A percentile compares a stretch with the other conserved stretches of the same genome.
Evolutionary conservation across 2,329 filamentous ascomycete species (phyloP).

Genomic region (Ophiostoma sp.): DNA sequence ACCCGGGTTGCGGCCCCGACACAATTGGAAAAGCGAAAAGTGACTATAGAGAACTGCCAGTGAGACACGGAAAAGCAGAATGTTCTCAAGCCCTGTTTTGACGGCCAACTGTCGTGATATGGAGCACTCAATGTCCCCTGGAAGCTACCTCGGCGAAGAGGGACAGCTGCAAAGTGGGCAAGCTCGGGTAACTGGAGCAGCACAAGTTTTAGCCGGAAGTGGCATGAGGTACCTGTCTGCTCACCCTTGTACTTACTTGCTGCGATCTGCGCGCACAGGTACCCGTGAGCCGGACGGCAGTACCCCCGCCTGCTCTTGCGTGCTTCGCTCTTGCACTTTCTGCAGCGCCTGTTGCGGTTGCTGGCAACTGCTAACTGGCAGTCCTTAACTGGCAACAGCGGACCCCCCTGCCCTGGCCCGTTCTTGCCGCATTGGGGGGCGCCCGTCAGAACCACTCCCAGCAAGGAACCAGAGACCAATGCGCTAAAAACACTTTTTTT

Average conservation of each 20-base stretch:
- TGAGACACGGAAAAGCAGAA: conserved; percentile 10
- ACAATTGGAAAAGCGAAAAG: not conserved
- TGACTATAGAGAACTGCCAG: not conserved
- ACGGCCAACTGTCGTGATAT: not conserved
- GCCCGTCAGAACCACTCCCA: not conserved
- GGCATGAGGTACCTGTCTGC: conserved; percentile 14
- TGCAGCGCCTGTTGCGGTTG: conserved; percentile 20
- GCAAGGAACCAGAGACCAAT: not conserved
- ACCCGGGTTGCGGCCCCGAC: conserved; percentile 18
- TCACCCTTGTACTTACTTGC: not conserved
- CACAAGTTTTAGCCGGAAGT: conserved; percentile 24
- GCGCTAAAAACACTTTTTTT: conserved; percentile 16
- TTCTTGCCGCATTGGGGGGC: conserved; percentile 4
- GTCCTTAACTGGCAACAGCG: not conserved
- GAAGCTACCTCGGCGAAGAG: conserved; percentile 29
- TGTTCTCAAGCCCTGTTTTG: not conserved
- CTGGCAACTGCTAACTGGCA: not conserved
- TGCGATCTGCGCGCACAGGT: not conserved
- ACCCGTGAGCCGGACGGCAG: not conserved
- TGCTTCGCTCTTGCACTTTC: not conserved
- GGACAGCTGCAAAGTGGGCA: conserved; percentile 20
- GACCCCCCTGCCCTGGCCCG: conserved; percentile 1
- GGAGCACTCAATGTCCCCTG: not conserved
- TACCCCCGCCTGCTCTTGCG: conserved; percentile 5
- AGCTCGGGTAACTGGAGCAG: conserved; percentile 31